Base-by-base conservation (phyloP, 768 basidiomycete species). In the Crassisporium funariophilum region DNA sequence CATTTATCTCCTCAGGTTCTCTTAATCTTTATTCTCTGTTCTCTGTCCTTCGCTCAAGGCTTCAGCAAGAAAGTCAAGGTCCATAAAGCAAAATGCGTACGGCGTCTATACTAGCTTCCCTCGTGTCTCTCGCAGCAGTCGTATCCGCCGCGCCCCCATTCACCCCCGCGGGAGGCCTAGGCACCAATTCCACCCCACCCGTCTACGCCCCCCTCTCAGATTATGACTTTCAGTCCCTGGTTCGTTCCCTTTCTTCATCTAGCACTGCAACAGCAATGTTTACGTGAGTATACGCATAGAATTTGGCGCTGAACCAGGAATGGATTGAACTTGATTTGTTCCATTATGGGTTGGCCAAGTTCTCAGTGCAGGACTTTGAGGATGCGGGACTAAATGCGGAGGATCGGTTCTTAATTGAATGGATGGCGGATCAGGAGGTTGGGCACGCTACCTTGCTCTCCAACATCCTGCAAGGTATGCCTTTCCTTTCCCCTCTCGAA, bases 361-460 rank as follows among this genome's bases (percentile, higher is more conserved):
- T 88, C 68, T 75, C 75, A 3, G 67, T 49, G 0, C 65, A 74
- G 19, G 82, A 85, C 17, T 86, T 84, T 59, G 73, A 76, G 19
- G 76, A 62, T 4, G 77, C 73, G 1, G 82, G 81, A 0, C 55
- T 86, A 35, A 69, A 62, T 36, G 74, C 74, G 4, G 78, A 77
- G 16, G 81, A 84, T 50, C 70, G 74, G 17, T 75, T 63, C 59
- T 63, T 84, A 23, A 77, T 86, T 45, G 64, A 81, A 56, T 82
- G 73, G 63, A 84, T 84, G 81, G 83, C 75, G 11, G 71, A 79
- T 40, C 81, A 84, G 54, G 82, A 85, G 64, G 70, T 79, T 22
- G 83, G 82, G 1, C 85, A 88, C 60, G 78, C 82, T 5, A 68
- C 63, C 9, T 60, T 82, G 42, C 49, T 86, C 19, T 62, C 69